Evolutionary conservation across 2,329 filamentous ascomycete genomes (phyloP).

Genomic region (Apiospora malaysiana): DNA sequence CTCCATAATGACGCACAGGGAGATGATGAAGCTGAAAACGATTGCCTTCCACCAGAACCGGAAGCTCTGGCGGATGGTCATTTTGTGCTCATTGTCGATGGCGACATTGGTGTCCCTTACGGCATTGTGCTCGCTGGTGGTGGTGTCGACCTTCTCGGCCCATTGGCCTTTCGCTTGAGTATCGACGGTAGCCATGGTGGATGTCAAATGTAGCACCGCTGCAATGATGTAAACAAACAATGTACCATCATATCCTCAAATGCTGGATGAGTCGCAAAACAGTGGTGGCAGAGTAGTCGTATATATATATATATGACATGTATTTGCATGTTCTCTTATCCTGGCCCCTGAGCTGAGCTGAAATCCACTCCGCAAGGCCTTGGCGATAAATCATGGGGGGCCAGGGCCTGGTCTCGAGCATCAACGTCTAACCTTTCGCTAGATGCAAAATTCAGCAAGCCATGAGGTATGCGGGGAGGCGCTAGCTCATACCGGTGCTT

Average conservation of each 20-base stretch:
- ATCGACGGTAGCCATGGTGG: constrained; percentile 18
- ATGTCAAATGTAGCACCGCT: neutral
- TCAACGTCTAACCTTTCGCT: neutral
- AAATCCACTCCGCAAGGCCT: neutral
- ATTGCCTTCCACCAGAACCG: constrained; percentile 25
- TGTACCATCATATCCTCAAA: neutral
- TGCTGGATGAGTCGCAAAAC: neutral
- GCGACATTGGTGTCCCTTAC: constrained; percentile 22
- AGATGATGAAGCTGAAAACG: constrained; percentile 25
- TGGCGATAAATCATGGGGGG: neutral
- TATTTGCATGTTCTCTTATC: neutral
- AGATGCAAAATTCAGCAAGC: constrained; percentile 21
- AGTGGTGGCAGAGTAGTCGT: neutral
- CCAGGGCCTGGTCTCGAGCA: neutral
- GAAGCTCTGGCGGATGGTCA: constrained; percentile 22
- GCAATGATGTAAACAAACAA: neutral
- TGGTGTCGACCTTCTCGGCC: constrained; percentile 16
- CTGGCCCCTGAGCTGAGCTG: neutral
- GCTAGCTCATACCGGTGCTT: constrained; percentile 12
- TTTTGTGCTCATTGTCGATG: constrained; percentile 24
- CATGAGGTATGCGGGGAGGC: constrained; percentile 21
- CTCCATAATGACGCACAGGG: constrained; percentile 26
- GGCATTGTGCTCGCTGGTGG: neutral
- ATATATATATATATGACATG: neutral
- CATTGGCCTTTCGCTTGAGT: neutral